Evolutionary conservation across 169 alveolate species (phyloP).

Genomic region (Eimeria necatrix): DNA sequence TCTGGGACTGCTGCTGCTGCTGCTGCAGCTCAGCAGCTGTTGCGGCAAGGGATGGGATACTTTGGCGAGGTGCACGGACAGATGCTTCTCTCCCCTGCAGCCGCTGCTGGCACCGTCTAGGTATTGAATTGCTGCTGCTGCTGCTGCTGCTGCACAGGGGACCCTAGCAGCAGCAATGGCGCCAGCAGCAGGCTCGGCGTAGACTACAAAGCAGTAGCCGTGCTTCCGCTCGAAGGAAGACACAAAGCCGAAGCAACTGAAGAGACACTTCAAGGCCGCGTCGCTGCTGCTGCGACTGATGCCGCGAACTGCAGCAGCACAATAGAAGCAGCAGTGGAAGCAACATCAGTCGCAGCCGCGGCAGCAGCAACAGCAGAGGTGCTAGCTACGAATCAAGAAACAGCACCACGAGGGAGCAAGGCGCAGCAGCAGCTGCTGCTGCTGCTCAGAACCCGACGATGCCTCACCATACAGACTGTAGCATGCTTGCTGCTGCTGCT

Average conservation of each 20-base stretch:
- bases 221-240: neutral
- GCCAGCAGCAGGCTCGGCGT: constrained; percentile 3
- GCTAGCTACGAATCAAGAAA: too few relatives aligned
- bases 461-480: neutral
- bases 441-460: neutral
- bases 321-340: constrained; percentile 26
- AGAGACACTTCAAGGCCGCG: neutral
- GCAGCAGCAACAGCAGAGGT: neutral
- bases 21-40: neutral
- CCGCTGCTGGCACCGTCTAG: constrained; percentile 17
- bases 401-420: too few relatives aligned
- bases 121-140: constrained; percentile 27
- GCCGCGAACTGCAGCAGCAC: constrained; percentile 44
- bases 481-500: too few relatives aligned
- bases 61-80: constrained; percentile 19
- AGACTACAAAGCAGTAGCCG: constrained; percentile 39
- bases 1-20: neutral
- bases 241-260: neutral
- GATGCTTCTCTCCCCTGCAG: constrained; percentile 40
- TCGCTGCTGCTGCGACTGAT: constrained; percentile 37
- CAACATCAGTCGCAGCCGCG: neutral
- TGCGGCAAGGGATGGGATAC: neutral
- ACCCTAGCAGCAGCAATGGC: neutral
- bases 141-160: constrained; percentile 28
- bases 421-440: constrained; percentile 2